Evolutionary conservation across 2,329 filamentous ascomycete genomes (phyloP).

Genomic region (Verticillium nonalfalfae): DNA sequence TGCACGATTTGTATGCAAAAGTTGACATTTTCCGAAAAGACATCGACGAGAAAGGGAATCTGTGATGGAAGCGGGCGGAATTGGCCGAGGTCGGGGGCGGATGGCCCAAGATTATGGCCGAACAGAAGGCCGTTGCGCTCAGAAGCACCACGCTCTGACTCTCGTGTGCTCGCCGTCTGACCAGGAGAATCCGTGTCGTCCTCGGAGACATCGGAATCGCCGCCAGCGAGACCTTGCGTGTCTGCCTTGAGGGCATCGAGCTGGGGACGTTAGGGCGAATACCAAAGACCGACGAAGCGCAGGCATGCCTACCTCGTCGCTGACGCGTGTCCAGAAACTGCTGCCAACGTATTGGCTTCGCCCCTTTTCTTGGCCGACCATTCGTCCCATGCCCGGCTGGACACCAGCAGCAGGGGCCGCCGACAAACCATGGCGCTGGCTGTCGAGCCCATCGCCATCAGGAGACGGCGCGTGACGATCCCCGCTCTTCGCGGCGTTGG

Average conservation of each 20-base stretch:
- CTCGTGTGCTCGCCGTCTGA: slow-evolving; percentile 24
- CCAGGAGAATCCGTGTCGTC: slow-evolving; percentile 23
- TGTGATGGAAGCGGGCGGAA: slow-evolving; percentile 49
- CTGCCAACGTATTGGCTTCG: slow-evolving; percentile 42
- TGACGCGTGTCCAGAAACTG: slow-evolving; percentile 50
- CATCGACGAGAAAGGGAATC: slow-evolving; percentile 43
- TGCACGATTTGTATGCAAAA: slow-evolving; percentile 34
- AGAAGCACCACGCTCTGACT: slow-evolving; percentile 32
- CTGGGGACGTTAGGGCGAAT: slow-evolving; percentile 14
- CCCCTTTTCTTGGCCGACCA: slow-evolving; percentile 37
- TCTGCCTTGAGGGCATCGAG: slow-evolving; percentile 38
- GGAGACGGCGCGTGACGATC: not conserved
- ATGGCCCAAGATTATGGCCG: slow-evolving; percentile 29
- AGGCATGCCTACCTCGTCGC: slow-evolving; percentile 47
- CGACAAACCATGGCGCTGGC: not conserved
- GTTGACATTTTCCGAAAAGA: slow-evolving; percentile 47
- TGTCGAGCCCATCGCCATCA: not conserved
- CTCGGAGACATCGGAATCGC: slow-evolving; percentile 29
- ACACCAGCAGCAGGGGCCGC: slow-evolving; percentile 12
- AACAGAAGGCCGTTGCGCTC: slow-evolving; percentile 48
- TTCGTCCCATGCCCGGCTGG: slow-evolving; percentile 36
- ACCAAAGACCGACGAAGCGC: not conserved
- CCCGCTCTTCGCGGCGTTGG: slow-evolving; percentile 17
- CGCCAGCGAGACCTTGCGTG: slow-evolving; percentile 21
- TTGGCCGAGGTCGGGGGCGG: slow-evolving; percentile 24